Evolutionary conservation across 768 basidiomycete genomes (phyloP).

Genomic region (Panaeolus cyanescens): DNA sequence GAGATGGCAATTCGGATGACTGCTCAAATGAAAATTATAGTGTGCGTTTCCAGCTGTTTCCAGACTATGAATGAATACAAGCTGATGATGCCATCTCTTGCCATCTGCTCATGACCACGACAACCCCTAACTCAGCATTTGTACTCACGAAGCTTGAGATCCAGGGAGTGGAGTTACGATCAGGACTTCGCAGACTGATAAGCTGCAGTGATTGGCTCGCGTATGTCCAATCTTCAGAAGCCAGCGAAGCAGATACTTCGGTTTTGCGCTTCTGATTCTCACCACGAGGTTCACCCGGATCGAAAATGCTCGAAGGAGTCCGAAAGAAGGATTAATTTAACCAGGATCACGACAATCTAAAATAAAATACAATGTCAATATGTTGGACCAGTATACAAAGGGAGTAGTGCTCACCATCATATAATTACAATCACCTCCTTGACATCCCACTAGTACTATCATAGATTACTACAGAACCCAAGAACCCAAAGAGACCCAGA

Average conservation of each 20-base stretch:
- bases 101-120: not conserved
- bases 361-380: not conserved
- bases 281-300: not conserved
- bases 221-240: not conserved
- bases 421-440: no score
- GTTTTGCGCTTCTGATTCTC: not conserved
- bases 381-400: no score
- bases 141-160: not conserved
- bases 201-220: not conserved
- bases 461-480: not conserved
- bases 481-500: not conserved
- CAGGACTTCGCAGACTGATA: not conserved
- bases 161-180: not conserved
- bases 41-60: no score
- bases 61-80: not conserved
- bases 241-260: not conserved
- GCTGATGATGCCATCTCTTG: not conserved
- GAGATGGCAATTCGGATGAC: conserved; percentile 1
- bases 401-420: no score
- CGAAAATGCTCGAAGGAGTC: not conserved
- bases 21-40: no score
- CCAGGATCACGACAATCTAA: not conserved
- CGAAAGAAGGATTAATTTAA: not conserved
- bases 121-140: not conserved
- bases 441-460: no score